Evolutionary conservation across 148 eudicot species (phyloP), one percentile per base, ranked within the genome.

Genomic region (Nepenthes mirabilis): DNA sequence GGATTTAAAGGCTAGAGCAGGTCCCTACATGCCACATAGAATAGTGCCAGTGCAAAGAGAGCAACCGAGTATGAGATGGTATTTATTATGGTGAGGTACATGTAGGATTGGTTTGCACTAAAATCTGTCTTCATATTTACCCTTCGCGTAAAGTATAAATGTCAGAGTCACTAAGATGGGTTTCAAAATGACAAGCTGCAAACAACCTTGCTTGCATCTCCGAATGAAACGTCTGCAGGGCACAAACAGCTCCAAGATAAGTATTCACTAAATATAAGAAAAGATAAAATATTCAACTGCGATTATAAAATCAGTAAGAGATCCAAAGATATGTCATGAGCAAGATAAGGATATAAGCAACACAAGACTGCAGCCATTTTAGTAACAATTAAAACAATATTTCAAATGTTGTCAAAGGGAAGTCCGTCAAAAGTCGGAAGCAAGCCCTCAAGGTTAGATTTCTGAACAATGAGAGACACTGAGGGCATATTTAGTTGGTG

Each of bases 151-250:
- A 7, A 93, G 79, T 61, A 93, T 71, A 70, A 93, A 77, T 35
- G 98, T 93, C 50, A 88, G 74, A 12, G 82, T 71, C 36, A 86
- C 94, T 74, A 88, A 78, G 48, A 93, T 70, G 52, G 98, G 98
- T 75, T 93, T 93, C 66, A 93, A 83, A 70, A 93, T 88, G 67
- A 93, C 98, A 79, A 93, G 88, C 71, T 88, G 98, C 84, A 93
- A 71, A 61, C 95, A 79, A 45, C 98, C 98, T 79, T 93, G 98
- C 79, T 93, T 93, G 82, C 96, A 88, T 60, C 91, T 80, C 74
- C 96, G 82, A 55, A 93, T 85, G 77, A 93, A 93, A 62, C 98
- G 96, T 76, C 98, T 91, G 88, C 75, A 73, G n/a, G 59, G 56
- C 11, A 63, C 49, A 32, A 33, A 23, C 35, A 62, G 58, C 23